phyloP scores from a whole-genome alignment of 352 stramenopile genomes.

The Phytophthora europaea region DNA sequence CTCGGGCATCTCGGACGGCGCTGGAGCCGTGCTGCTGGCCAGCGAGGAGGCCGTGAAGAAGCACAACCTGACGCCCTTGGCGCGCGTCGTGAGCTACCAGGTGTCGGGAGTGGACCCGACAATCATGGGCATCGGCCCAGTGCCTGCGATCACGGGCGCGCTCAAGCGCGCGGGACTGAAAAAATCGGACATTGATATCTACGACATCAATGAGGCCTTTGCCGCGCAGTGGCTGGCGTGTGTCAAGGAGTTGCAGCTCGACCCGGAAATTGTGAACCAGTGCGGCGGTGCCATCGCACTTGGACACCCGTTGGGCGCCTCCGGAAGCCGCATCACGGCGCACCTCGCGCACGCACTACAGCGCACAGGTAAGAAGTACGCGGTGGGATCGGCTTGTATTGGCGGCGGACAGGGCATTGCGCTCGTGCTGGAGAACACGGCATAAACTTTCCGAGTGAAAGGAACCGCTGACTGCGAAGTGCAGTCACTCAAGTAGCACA shows the following conservation, averaged over 20 bases:
- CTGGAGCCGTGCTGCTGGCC: conserved; percentile 94
- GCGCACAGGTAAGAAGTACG: conserved; percentile 92
- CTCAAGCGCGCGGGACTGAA: conserved; percentile 90
- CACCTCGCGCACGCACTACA: conserved; percentile 92
- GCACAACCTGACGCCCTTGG: conserved; percentile 95
- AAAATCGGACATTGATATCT: conserved; percentile 96
- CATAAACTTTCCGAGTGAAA: conserved; percentile 42
- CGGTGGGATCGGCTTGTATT: conserved; percentile 98
- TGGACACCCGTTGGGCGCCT: conserved; percentile 97
- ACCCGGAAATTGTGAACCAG: conserved; percentile 95
- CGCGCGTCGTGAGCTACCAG: conserved; percentile 93
- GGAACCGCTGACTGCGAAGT: neutral
- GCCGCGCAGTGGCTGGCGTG: conserved; percentile 97
- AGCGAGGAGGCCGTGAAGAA: conserved; percentile 94
- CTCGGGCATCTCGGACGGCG: conserved; percentile 98
- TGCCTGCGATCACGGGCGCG: conserved; percentile 95
- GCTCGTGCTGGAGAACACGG: conserved; percentile 94
- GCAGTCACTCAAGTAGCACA: neutral
- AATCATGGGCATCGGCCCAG: conserved; percentile 99
- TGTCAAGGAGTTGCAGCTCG: conserved; percentile 96
- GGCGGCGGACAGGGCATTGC: conserved; percentile 99
- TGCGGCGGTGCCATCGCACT: conserved; percentile 97
- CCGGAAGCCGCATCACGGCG: conserved; percentile 93
- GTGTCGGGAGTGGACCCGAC: conserved; percentile 95
- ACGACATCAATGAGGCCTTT: conserved; percentile 99